Evolutionary conservation across 2,329 filamentous ascomycete genomes (phyloP), one percentile per base, ranked within the genome.

Genomic region (Thelonectria discophora): DNA sequence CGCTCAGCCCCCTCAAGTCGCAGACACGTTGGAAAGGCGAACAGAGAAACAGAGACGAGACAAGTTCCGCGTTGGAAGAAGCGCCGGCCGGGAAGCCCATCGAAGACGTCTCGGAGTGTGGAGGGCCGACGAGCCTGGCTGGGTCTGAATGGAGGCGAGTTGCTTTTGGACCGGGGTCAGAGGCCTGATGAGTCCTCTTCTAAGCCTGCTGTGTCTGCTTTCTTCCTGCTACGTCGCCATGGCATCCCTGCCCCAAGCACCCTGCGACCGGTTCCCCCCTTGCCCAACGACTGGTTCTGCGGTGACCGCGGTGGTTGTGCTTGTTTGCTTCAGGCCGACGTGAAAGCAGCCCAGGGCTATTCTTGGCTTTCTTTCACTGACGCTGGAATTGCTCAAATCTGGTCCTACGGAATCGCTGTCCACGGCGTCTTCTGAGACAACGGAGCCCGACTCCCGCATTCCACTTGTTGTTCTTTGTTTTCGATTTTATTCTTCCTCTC

Each of bases 71-170:
- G 50, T 60, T 62, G 60, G 61, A 66, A 60, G 60, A 65, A 69
- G 65, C 72, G 72, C 69, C 71, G 72, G 72, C 69, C 70, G 69
- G 68, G 70, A 30, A 30, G 27, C 27, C 34, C 68, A 68, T 71
- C 58, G 46, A 30, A 57, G 68, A 6, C 74, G 74, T 76, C 74
- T 76, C 74, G 69, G 71, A 70, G 53, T 69, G 64, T 65, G 70
- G 69, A 74, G 68, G 69, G 60, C 63, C 64, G 53, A 15, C 43
- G 53, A 42, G 53, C 53, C 42, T 43, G 53, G 48, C 27, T 30
- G 27, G 27, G 27, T 30, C 27, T 30, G 27, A 47, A 21, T 47
- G 53, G 50, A 39, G 65, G 60, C 65, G 65, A 59, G 60, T 64
- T 64, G 55, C 60, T 51, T 65, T 62, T 65, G 58, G 69, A 59